These are phyloP conservation scores for Venturia asperata DNA, from an alignment of 2,329 filamentous ascomycete species.

Conservation along the genomic window DNA sequence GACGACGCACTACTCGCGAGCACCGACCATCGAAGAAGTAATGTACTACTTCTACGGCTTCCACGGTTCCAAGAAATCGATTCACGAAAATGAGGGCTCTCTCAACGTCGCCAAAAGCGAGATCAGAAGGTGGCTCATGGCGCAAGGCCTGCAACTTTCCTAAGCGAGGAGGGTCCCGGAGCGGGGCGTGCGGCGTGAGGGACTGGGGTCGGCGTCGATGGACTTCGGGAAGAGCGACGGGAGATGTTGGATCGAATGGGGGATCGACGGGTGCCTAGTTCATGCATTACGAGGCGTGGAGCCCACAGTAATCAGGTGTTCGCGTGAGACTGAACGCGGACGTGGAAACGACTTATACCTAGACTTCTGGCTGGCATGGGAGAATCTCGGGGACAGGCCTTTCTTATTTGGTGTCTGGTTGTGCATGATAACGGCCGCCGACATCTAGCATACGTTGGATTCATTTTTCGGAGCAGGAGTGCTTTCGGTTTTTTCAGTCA, in stretches of 20 bases:
- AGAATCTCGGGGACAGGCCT: neutral
- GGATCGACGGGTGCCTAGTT: neutral
- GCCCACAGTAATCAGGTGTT: neutral
- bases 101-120: neutral
- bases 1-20: conserved; percentile 5
- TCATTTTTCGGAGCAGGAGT: neutral
- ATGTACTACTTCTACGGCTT: conserved; percentile 7
- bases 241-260: neutral
- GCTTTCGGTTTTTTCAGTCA: neutral
- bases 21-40: neutral
- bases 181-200: neutral
- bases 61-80: neutral
- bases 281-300: neutral
- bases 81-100: neutral
- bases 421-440: neutral
- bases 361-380: conserved; percentile 5
- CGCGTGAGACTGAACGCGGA: neutral
- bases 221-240: neutral
- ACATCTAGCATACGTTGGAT: neutral
- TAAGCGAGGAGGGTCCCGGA: neutral
- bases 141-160: neutral
- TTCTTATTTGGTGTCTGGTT: neutral
- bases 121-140: neutral
- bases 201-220: conserved; percentile 1
- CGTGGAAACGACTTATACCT: neutral